Evolutionary conservation across 2,329 filamentous ascomycete species (phyloP), one percentile per base, ranked within the genome.

Genomic region (Cytospora schulzeri): DNA sequence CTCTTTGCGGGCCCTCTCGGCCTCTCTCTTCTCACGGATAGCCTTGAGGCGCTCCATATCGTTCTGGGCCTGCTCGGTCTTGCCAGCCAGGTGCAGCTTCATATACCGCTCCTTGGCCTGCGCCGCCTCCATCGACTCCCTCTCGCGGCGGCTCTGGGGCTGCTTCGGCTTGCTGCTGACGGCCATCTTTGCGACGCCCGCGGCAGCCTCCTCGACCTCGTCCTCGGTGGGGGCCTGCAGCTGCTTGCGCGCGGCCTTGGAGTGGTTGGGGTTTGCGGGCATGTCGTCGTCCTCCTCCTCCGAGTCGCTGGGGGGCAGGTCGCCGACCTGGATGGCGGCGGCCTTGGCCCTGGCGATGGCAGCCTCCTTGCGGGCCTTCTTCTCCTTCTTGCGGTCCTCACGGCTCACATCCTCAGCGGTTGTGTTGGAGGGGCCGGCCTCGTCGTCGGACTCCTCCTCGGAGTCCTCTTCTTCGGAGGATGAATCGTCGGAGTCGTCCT

Each of bases 261-360:
- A 91, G 74, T 97, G 93, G 79, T 97, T 97, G 22, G 94, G 93
- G 79, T 97, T 97, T 67, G 91, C 91, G 63, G 92, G 93, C 86
- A 91, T 89, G 67, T 86, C 85, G 24, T 81, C 82, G 57, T 84
- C 83, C 28, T 81, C 83, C 38, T 87, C 83, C 22, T 85, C 85
- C 5, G 86, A 87, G 69, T 87, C 88, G 66, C 88, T 90, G 6
- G 92, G 85, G 4, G 93, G 94, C 70, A 98, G 77, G 74, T 98
- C 94, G 71, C 94, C 94, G 11, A 93, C 90, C 73, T 92, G 89
- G 31, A 93, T 88, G 35, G 85, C 81, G 65, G 86, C 86, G 67
- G 87, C 83, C 75, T 89, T 89, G 77, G 90, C 88, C 74, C 85
- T 88, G 62, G 90, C 90, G 74, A 93, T 91, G 69, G 93, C 94